phyloP scores from a whole-genome alignment of 768 basidiomycete species.

The Hericium rajendrae region DNA sequence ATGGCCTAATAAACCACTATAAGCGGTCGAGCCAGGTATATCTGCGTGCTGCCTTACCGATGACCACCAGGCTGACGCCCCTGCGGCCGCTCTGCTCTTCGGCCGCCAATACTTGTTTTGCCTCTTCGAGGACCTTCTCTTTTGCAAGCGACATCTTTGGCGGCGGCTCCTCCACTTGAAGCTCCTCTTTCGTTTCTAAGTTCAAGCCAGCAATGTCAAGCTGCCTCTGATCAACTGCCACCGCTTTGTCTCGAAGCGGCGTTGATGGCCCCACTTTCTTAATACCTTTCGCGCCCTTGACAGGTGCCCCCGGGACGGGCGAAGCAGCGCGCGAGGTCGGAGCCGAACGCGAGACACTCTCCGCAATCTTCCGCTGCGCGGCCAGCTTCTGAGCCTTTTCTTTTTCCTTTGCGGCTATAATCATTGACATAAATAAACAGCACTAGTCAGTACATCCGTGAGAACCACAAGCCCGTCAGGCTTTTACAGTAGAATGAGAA shows the following conservation, averaged over 20 bases:
- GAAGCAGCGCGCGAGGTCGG: conserved; percentile 6
- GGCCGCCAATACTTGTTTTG: conserved; percentile 38
- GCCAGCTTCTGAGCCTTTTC: conserved; percentile 59
- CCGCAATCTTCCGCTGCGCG: conserved; percentile 35
- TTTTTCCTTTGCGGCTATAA: conserved; percentile 67
- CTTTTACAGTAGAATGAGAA: conserved; percentile 28
- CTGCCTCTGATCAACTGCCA: conserved; percentile 46
- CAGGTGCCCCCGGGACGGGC: conserved; percentile 3
- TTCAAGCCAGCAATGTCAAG: conserved; percentile 73
- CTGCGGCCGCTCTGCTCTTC: conserved; percentile 45
- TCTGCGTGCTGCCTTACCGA: conserved; percentile 44
- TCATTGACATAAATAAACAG: conserved; percentile 16
- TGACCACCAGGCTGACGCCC: conserved; percentile 79
- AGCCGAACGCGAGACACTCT: conserved; percentile 9
- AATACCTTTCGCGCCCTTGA: conserved; percentile 22
- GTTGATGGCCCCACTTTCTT: conserved; percentile 31
- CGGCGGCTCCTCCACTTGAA: conserved; percentile 32
- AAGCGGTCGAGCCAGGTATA: neutral
- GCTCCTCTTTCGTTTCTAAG: conserved; percentile 40
- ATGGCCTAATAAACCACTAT: conserved; percentile 51
- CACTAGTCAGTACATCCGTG: conserved; percentile 24
- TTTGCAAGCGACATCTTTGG: conserved; percentile 61
- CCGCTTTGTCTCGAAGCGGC: conserved; percentile 27
- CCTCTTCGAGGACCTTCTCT: conserved; percentile 82
- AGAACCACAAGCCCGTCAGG: conserved; percentile 17